Conservation (phyloP, 495 filamentous ascomycete species). For the Podospora pseudocomata region DNA sequence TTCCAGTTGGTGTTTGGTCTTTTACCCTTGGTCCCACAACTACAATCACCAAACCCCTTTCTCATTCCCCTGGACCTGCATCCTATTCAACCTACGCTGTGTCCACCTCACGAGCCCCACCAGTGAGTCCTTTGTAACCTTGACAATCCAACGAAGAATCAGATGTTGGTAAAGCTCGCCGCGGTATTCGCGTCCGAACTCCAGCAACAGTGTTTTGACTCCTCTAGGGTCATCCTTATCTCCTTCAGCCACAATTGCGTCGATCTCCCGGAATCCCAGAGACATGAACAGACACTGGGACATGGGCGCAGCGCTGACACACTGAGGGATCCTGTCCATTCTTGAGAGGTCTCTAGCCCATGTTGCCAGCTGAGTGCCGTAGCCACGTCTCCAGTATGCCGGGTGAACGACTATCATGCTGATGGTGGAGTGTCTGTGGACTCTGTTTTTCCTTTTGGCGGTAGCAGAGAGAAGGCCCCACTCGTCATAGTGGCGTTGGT, state of each 20-base stretch:
- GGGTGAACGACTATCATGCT: slow-evolving; percentile 11
- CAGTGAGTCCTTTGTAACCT: background rate
- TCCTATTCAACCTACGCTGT: background rate
- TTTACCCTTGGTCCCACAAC: no score
- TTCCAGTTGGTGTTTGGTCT: no score
- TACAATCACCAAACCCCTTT: background rate
- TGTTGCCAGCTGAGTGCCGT: slow-evolving; percentile 10
- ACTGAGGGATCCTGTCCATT: slow-evolving; percentile 7
- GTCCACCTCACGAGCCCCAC: background rate
- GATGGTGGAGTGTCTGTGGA: background rate
- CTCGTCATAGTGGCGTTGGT: background rate
- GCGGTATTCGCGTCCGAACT: background rate
- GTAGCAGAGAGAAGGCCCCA: background rate
- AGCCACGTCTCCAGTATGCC: slow-evolving; percentile 14
- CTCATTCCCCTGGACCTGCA: background rate
- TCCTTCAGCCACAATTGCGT: background rate
- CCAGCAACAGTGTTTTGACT: background rate
- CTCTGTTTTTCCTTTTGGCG: background rate
- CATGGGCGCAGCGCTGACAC: slow-evolving; percentile 13
- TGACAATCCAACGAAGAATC: background rate
- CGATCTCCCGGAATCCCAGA: slow-evolving; percentile 5
- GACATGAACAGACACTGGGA: slow-evolving; percentile 8
- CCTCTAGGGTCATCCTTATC: background rate
- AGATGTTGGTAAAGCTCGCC: background rate
- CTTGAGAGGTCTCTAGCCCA: slow-evolving; percentile 13